Evolutionary conservation across 108 stramenopile species (phyloP).

Genomic region (Chaetoceros muelleri): DNA sequence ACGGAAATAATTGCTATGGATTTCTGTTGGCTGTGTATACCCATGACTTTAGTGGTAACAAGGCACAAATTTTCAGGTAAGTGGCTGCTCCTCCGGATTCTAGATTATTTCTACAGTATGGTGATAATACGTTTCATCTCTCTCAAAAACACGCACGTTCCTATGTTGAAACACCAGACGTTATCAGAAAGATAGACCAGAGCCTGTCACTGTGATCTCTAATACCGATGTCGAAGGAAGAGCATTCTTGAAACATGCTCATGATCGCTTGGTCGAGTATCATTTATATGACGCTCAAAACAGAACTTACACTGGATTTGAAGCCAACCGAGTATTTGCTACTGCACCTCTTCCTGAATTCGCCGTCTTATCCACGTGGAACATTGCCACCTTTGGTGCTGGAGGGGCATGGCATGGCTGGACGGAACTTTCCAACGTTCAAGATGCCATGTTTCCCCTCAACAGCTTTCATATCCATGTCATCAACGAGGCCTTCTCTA

Average conservation of each 20-base stretch:
- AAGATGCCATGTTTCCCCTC: slow-evolving; percentile 9
- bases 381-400: slow-evolving; percentile 10
- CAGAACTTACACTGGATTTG: slow-evolving; percentile 10
- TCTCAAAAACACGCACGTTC: no score
- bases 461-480: slow-evolving; percentile 5
- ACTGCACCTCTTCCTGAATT: slow-evolving; percentile 7
- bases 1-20: slow-evolving; percentile 13
- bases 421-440: slow-evolving; percentile 14
- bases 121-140: no score
- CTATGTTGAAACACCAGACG: no score
- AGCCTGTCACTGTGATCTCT: slow-evolving; percentile 20
- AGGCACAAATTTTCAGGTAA: slow-evolving; percentile 21
- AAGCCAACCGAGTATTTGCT: slow-evolving; percentile 1
- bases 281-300: slow-evolving; percentile 9
- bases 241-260: slow-evolving; percentile 18
- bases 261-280: slow-evolving; percentile 12
- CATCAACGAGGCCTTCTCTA: slow-evolving; percentile 18
- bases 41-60: slow-evolving; percentile 14
- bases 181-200: slow-evolving; percentile 20
- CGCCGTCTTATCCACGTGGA: slow-evolving; percentile 17
- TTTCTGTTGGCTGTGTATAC: slow-evolving; percentile 23
- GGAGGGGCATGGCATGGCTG: slow-evolving; percentile 24
- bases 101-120: no score
- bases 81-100: no score
- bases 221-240: slow-evolving; percentile 8